Base-by-base conservation (phyloP, 225 moss, liverwort and hornwort species). In the Takakia lepidozioides region DNA sequence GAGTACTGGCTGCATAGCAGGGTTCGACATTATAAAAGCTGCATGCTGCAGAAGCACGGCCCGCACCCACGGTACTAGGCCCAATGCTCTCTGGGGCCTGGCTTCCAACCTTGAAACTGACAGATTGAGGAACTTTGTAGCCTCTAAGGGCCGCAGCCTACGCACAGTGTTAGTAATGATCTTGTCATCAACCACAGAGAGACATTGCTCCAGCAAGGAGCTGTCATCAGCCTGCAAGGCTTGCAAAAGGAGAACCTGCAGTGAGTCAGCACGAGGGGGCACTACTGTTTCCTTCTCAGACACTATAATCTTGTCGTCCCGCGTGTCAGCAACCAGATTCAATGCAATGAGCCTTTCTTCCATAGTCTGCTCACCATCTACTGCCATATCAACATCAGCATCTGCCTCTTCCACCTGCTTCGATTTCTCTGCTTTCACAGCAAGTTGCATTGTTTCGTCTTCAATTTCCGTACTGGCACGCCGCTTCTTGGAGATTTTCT, bases 171-270 rank as follows among this genome's bases (percentile, higher is more conserved):
- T 91, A 25, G 28, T 21, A 0, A 98, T 87, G 3, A 91, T 55
- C 51, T 79, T 91, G 35, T 87, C 85, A 58, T 98, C 91, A 38
- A 58, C 39, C 11, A 85, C 63, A 18, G 67, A 49, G 8, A 98
- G 61, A 52, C 87, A 85, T 42, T 75, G 70, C 58, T 87, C 90
- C 43, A 98, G 58, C 19, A 98, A 69, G 25, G 65, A 29, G 9
- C 54, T 52, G 40, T 98, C 98, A 16, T 87, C 87, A 32, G 87
- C 80, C 36, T 83, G 75, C 75, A 98, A 58, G 19, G 87, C 98
- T 65, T 91, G 98, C 13, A 87, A 81, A 2, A 98, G 60, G 24
- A 98, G 81, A 48, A 98, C 87, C 56, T 74, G 78, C 3, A 91
- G 23, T 17, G 91, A 91, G 29, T 85, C 87, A 1, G 75, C 87